Evolutionary conservation across 2,329 filamentous ascomycete species (phyloP), one percentile per base, ranked within the genome.

Genomic region (Claviceps purpurea): DNA sequence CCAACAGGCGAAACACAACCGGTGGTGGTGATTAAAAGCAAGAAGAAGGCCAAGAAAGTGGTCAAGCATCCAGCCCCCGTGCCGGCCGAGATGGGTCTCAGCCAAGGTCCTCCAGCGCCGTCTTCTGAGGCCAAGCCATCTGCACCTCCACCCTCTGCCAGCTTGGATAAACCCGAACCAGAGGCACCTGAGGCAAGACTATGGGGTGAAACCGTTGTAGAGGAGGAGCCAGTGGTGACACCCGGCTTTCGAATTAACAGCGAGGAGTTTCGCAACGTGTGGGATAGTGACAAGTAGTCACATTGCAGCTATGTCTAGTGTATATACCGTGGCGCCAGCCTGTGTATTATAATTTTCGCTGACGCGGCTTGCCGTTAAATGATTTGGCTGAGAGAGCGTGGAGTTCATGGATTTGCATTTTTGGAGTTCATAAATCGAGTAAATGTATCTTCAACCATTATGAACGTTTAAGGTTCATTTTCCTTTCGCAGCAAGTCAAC

Each of bases 221-320:
- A 44, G 49, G 22, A 50, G 18, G 39, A 50, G 53, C 22, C 47
- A 52, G 42, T 22, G 44, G 4, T 55, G 61, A 20, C 49, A 7
- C 47, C 49, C 14, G 57, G 53, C 40, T 68, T 66, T 48, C 59
- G 61, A 26, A 61, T 68, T n/a, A 66, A 69, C 18, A 63, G 64
- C 30, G 72, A 73, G 3, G 72, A 71, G 52, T 74, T 74, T 54
- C 64, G 64, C 20, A 74, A 75, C 55, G 70, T 73, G n/a, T 75
- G 73, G 73, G 52, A 42, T 20, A 30, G 50, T 18, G 40, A 51
- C 18, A 47, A 30, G 30, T 52, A 18, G 47, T 47, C 6, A 14
- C 24, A 24, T 44, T 24, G 8, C 37, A 16, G 37, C 5, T 42
- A 14, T n/a, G 11, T 49, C 13, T 24, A 30, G n/a, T 30, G 38